phyloP scores from a whole-genome alignment of 1,284 basidiomycete species.

The Chondrostereum purpureum region DNA sequence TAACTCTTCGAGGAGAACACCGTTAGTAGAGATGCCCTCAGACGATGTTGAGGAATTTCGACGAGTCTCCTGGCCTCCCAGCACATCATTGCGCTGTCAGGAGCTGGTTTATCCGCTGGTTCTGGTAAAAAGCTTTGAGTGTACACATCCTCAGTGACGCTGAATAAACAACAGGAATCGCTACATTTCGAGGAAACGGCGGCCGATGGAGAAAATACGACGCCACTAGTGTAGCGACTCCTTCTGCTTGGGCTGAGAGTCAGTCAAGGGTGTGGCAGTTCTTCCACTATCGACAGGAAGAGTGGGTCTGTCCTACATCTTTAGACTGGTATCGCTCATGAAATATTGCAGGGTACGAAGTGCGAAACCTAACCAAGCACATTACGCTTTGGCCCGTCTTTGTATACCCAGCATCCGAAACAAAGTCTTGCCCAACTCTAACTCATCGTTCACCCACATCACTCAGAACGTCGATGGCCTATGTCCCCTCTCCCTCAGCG shows the following conservation, averaged over 20 bases:
- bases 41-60: no score
- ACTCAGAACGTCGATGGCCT: constrained; percentile 52
- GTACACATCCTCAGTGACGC: background rate
- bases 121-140: constrained; percentile 33
- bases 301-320: constrained; percentile 25
- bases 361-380: constrained; percentile 38
- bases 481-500: constrained; percentile 28
- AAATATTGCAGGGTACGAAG: constrained; percentile 24
- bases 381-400: constrained; percentile 34
- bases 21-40: no score
- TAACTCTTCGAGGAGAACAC: no score
- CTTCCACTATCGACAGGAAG: constrained; percentile 52
- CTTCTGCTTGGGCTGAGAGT: constrained; percentile 44
- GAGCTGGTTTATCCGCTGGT: constrained; percentile 53
- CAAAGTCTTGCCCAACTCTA: constrained; percentile 21
- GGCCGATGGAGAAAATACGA: constrained; percentile 50
- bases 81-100: constrained; percentile 44
- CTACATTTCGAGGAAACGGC: constrained; percentile 53
- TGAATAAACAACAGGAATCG: constrained; percentile 36
- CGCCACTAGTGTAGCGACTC: constrained; percentile 43
- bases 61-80: background rate
- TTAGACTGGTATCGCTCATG: background rate
- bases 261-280: constrained; percentile 60
- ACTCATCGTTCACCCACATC: constrained; percentile 32
- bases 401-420: constrained; percentile 23